phyloP scores from a whole-genome alignment of 176 grass and related monocot species.

The Aegilops speltoides region DNA sequence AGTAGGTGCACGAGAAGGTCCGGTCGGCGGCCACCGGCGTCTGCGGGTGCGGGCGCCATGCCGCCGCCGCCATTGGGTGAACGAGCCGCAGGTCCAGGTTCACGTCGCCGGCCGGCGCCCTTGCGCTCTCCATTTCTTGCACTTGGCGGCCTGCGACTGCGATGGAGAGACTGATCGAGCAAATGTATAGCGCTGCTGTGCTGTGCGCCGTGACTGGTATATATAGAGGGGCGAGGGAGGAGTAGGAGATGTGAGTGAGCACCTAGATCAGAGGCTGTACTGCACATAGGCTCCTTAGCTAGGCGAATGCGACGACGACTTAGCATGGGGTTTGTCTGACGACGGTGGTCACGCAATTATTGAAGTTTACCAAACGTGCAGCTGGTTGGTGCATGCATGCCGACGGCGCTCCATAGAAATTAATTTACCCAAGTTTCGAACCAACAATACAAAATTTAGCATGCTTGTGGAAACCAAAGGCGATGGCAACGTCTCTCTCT shows the following conservation, averaged over 20 bases:
- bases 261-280: background rate
- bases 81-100: slow-evolving; percentile 65
- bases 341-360: background rate
- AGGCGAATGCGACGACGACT: background rate
- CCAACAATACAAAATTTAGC: background rate
- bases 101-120: slow-evolving; percentile 18
- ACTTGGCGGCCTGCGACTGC: background rate
- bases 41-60: background rate
- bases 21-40: slow-evolving; percentile 5
- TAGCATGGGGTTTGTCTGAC: background rate
- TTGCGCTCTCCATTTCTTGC: slow-evolving; percentile 34
- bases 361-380: background rate
- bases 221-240: background rate
- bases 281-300: background rate
- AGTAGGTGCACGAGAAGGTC: slow-evolving; percentile 96
- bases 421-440: too few species aligned
- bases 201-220: background rate
- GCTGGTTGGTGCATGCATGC: background rate
- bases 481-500: too few species aligned
- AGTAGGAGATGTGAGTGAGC: background rate
- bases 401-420: background rate
- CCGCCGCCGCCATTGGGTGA: background rate
- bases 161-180: background rate
- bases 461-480: background rate
- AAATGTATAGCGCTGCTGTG: background rate